phyloP scores from a whole-genome alignment of 352 stramenopile genomes.

The Pythium myriotylum region DNA sequence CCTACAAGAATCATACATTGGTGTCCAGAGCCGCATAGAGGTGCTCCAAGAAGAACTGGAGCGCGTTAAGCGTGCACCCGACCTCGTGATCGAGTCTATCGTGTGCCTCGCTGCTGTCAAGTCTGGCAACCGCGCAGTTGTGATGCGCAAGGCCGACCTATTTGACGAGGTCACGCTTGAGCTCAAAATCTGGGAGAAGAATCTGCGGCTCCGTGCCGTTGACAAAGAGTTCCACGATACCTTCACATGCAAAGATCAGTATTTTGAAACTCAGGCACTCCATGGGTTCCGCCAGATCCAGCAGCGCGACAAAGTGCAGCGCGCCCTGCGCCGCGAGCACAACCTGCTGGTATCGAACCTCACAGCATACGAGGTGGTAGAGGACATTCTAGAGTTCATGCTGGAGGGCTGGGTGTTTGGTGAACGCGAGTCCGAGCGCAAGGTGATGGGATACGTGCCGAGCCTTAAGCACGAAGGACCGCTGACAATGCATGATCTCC shows the following conservation, averaged over 20 bases:
- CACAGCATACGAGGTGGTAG: constrained; percentile 90
- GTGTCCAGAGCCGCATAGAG: constrained; percentile 63
- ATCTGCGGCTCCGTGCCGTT: constrained; percentile 74
- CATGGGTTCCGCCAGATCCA: constrained; percentile 92
- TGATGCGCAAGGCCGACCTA: constrained; percentile 64
- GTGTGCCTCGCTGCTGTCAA: constrained; percentile 71
- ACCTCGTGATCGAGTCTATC: constrained; percentile 51
- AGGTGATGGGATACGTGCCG: constrained; percentile 78
- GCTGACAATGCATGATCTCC: constrained; percentile 70
- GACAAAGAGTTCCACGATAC: constrained; percentile 93
- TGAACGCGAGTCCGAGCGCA: constrained; percentile 82
- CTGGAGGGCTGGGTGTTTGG: constrained; percentile 97
- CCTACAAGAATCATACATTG: constrained; percentile 49
- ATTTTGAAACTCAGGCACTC: constrained; percentile 89
- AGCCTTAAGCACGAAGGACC: constrained; percentile 84
- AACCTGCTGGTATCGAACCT: constrained; percentile 85
- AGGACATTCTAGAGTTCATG: constrained; percentile 95
- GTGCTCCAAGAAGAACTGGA: constrained; percentile 70
- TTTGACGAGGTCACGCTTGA: constrained; percentile 77
- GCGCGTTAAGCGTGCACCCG: constrained; percentile 57
- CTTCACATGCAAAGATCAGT: constrained; percentile 76
- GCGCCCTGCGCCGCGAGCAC: constrained; percentile 86
- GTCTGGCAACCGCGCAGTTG: constrained; percentile 46
- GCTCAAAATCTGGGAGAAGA: constrained; percentile 67
- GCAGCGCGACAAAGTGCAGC: constrained; percentile 73